Base-by-base conservation (phyloP, 805 yeast genomes). In the Ogataea corticis region DNA sequence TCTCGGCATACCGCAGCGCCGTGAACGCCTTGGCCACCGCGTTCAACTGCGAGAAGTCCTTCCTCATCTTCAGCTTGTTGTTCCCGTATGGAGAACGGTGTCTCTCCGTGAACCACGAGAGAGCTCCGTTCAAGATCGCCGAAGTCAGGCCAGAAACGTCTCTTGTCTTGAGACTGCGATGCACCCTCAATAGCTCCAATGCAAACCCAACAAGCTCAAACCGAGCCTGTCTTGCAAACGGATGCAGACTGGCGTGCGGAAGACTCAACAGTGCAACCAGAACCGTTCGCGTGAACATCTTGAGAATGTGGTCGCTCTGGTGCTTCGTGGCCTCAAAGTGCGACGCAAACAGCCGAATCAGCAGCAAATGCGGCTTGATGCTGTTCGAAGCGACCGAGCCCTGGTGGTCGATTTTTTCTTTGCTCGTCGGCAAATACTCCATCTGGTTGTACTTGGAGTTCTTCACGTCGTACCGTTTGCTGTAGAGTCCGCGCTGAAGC, bases 381-480 rank as follows among this genome's bases (percentile, higher is more conserved):
- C 72, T 62, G 41, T 72, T 68, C 4, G 76, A 71, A 1, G 83
- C 80, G 2, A 62, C 52, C 2, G 66, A 63, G 0, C 88, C 81
- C 28, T 70, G 66, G 48, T 76, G 79, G 43, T 77, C 77, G 7
- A 83, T 73, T 6, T 71, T 73, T 36, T 71, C 70, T 53, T 80
- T 83, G 65, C 85, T 83, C 37, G 95, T 82, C 10, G 99, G 97
- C 1, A 90, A 69, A 57, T 94, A 94, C 51, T 87, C 94, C 99
- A 94, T 94, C 41, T 72, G 75, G 51, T 78, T 68, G 62, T 72
- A 83, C 44, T 83, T 87, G 18, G 92, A 83, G 44, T 73, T 69
- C 0, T 56, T 58, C 6, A 79, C 61, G 61, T 90, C 96, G 51
- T 68, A 67, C 5, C 65, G 56, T 4, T 69, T 72, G 6, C 83